Evolutionary conservation across 75 land plant genomes (phyloP).

Genomic region (Ceratopteris richardii): DNA sequence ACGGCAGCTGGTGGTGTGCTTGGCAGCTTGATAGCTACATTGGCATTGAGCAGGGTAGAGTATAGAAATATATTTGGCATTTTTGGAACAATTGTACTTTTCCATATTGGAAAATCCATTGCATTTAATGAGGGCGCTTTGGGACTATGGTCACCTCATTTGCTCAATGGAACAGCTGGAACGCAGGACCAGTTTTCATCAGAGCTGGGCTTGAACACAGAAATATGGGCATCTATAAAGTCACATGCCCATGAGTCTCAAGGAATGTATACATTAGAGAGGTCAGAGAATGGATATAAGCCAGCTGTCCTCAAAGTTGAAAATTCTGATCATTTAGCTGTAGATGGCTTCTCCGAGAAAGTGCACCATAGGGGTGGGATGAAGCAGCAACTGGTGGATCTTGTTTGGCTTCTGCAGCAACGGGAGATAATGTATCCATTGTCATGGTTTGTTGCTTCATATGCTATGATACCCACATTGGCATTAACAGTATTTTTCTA

Average conservation of each 20-base stretch:
- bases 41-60: constrained; percentile 34
- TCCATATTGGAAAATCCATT: constrained; percentile 47
- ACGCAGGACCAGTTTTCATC: too few relatives aligned
- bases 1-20: constrained; percentile 56
- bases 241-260: too few relatives aligned
- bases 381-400: constrained; percentile 36
- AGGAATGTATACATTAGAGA: too few relatives aligned
- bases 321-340: too few relatives aligned
- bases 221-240: too few relatives aligned
- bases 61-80: constrained; percentile 46
- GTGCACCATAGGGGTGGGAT: too few relatives aligned
- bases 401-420: constrained; percentile 25
- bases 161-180: too few relatives aligned
- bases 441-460: constrained; percentile 65
- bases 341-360: too few relatives aligned
- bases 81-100: constrained; percentile 37
- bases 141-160: constrained; percentile 5
- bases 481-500: constrained; percentile 76
- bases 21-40: constrained; percentile 69
- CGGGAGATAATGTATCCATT: constrained; percentile 54
- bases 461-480: constrained; percentile 60
- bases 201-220: too few relatives aligned
- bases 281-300: too few relatives aligned
- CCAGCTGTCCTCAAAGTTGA: too few relatives aligned
- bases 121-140: constrained; percentile 44